A percentile compares a stretch with the other conserved stretches of the same genome.
phyloP scores from a whole-genome alignment of 371 early-diverging fungal genomes.

The Mucor mucedo region DNA sequence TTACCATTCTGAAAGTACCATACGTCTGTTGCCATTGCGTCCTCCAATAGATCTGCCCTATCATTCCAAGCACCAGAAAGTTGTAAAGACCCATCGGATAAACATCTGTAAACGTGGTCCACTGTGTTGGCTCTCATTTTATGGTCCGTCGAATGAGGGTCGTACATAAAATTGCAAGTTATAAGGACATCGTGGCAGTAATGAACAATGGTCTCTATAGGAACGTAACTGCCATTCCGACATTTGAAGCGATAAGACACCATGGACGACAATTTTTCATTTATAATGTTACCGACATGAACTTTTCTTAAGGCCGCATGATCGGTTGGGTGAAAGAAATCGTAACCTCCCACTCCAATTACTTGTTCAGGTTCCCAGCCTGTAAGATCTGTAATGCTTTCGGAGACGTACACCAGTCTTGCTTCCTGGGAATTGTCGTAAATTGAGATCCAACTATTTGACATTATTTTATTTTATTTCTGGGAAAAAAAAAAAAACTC shows the following conservation, averaged over 20 bases:
- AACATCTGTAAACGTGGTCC: conserved; percentile 35
- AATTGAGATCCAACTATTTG: conserved; percentile 58
- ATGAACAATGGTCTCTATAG: conserved; percentile 44
- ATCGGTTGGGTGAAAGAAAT: conserved; percentile 52
- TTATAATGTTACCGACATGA: conserved; percentile 49
- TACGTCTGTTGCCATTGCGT: conserved; percentile 7
- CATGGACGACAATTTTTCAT: conserved; percentile 55
- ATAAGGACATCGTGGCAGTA: conserved; percentile 46
- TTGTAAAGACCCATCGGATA: conserved; percentile 36
- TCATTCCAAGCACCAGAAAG: conserved; percentile 42
- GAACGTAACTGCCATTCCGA: conserved; percentile 36
- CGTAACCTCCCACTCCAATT: conserved; percentile 51
- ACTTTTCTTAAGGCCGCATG: conserved; percentile 36
- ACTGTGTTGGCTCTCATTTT: conserved; percentile 44
- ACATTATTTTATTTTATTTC: conserved; percentile 9
- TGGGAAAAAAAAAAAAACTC: too few relatives aligned
- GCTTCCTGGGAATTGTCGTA: conserved; percentile 58
- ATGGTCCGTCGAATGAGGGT: conserved; percentile 31
- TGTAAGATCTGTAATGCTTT: conserved; percentile 52
- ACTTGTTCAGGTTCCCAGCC: conserved; percentile 61
- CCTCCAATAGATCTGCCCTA: conserved; percentile 18
- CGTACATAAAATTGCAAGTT: conserved; percentile 34
- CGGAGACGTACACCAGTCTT: conserved; percentile 51
- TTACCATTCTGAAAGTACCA: conserved; percentile 5
- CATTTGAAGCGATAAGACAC: conserved; percentile 36